Evolutionary conservation across 768 basidiomycete species (phyloP).

Genomic region (Leccinum subgranulosum): DNA sequence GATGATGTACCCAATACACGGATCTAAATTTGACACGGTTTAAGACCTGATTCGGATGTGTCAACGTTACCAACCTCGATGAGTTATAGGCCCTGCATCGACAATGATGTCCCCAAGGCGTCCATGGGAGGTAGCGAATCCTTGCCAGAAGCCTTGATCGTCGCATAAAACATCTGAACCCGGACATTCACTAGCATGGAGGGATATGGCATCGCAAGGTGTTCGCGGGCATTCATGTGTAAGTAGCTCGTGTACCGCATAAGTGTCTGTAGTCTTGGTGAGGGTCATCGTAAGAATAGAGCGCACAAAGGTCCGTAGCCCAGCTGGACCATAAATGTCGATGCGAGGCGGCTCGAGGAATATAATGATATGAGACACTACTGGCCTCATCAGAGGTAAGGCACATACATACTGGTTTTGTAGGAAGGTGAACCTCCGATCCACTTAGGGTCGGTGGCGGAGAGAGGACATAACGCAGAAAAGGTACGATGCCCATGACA

Average conservation of each 20-base stretch:
- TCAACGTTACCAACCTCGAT: conserved; percentile 54
- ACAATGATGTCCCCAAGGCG: conserved; percentile 46
- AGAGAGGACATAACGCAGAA: conserved; percentile 58
- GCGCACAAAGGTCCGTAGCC: conserved; percentile 73
- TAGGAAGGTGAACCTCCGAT: conserved; percentile 7
- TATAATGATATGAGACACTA: neutral
- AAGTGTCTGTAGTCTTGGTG: conserved; percentile 56
- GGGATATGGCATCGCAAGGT: conserved; percentile 43
- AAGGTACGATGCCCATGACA: conserved; percentile 67
- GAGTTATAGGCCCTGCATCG: conserved; percentile 72
- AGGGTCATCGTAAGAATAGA: conserved; percentile 66
- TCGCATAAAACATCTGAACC: conserved; percentile 59
- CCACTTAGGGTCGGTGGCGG: conserved; percentile 33
- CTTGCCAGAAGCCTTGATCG: conserved; percentile 63
- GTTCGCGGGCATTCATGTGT: conserved; percentile 50
- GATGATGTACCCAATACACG: conserved; percentile 78
- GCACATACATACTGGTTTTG: conserved; percentile 13
- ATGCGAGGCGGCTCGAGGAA: conserved; percentile 43
- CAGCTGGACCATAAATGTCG: conserved; percentile 78
- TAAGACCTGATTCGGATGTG: neutral
- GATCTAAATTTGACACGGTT: conserved; percentile 43
- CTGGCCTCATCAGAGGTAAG: neutral
- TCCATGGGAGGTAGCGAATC: conserved; percentile 42
- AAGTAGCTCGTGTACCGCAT: conserved; percentile 78
- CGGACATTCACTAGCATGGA: conserved; percentile 61